Percentiles rank a stretch among this genome's conserved stretches.
phyloP scores from a whole-genome alignment of 495 filamentous ascomycete genomes.

The Podospora sp. region DNA sequence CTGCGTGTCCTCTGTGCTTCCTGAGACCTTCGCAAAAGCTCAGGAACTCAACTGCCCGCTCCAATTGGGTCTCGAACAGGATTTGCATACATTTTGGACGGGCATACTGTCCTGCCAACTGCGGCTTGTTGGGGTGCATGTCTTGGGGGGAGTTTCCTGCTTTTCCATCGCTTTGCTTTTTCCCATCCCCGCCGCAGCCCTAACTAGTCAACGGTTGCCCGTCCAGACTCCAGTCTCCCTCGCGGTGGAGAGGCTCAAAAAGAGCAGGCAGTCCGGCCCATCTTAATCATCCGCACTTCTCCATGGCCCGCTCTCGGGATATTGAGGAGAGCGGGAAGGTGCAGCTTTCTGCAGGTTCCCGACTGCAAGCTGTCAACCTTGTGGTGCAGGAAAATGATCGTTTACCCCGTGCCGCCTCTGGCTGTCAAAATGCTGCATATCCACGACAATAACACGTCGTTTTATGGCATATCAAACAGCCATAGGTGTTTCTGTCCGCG shows the following conservation, averaged over 20 bases:
- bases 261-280: background rate
- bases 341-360: slow-evolving; percentile 16
- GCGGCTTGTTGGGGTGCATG: background rate
- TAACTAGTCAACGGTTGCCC: background rate
- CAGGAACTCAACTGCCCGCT: too few relatives aligned
- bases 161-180: background rate
- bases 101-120: background rate
- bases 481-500: background rate
- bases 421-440: background rate
- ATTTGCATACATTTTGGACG: background rate
- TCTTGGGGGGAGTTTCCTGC: background rate
- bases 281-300: background rate
- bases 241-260: background rate
- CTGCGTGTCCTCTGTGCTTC: too few relatives aligned
- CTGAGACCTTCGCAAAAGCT: too few relatives aligned
- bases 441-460: background rate
- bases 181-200: background rate
- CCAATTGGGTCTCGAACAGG: background rate
- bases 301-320: slow-evolving; percentile 1
- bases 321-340: slow-evolving; percentile 1
- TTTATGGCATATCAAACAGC: slow-evolving; percentile 12
- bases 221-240: background rate
- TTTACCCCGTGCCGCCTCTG: background rate
- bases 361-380: slow-evolving; percentile 8
- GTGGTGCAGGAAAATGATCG: background rate